A percentile compares a stretch with the other conserved stretches of the same genome.
phyloP scores from a whole-genome alignment of 2,329 filamentous ascomycete genomes.

The Talaromyces sp. region DNA sequence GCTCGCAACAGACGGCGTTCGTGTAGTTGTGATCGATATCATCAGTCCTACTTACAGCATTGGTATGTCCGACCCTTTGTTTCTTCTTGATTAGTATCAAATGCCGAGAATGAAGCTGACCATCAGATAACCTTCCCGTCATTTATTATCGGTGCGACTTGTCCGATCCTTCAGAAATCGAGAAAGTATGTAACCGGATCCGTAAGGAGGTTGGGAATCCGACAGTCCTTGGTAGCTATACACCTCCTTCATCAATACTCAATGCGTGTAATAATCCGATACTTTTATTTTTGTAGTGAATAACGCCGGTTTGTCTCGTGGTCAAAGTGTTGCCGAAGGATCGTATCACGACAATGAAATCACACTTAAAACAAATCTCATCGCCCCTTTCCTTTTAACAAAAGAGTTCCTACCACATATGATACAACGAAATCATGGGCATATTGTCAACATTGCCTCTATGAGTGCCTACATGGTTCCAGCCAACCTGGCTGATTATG shows the following conservation, averaged over 20 bases:
- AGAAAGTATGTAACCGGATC: constrained; percentile 28
- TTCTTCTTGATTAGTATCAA: no score
- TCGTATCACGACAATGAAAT: constrained; percentile 22
- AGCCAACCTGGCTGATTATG: constrained; percentile 25
- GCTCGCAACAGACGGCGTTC: constrained; percentile 29
- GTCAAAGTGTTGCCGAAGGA: constrained; percentile 16
- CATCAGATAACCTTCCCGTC: not conserved
- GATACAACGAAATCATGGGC: constrained; percentile 25
- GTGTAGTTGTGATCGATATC: constrained; percentile 38
- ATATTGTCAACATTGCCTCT: constrained; percentile 25
- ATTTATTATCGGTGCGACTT: constrained; percentile 39
- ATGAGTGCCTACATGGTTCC: constrained; percentile 27
- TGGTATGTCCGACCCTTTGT: constrained; percentile 13
- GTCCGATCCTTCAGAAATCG: constrained; percentile 32
- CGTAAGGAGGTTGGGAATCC: constrained; percentile 37
- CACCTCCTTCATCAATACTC: no score
- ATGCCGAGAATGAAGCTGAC: not conserved
- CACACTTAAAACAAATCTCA: constrained; percentile 24
- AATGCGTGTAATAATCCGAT: not conserved
- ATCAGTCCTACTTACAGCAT: constrained; percentile 24
- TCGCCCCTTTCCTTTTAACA: constrained; percentile 23
- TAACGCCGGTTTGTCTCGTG: constrained; percentile 24
- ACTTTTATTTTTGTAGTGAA: not conserved
- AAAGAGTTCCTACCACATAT: constrained; percentile 26
- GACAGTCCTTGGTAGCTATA: constrained; percentile 19